Percentiles rank a stretch among this genome's conserved stretches.
These are phyloP conservation scores for Rhodotorula sp. DNA, from an alignment of 1,284 basidiomycete species.

Conservation along the genomic window DNA sequence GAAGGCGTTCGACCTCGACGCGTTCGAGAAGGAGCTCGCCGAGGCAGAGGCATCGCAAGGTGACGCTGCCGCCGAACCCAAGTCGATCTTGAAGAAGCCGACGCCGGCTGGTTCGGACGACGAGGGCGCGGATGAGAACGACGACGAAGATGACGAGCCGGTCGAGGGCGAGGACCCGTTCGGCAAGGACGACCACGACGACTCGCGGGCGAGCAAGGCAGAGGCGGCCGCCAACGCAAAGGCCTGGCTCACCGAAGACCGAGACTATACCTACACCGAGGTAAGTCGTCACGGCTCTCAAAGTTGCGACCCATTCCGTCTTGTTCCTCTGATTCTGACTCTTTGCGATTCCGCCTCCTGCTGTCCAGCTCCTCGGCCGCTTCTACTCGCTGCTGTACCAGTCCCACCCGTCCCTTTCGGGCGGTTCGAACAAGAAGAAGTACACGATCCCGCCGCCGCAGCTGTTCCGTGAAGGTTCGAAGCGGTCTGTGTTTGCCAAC, in stretches of 20 bases:
- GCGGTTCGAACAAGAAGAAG: constrained; percentile 71
- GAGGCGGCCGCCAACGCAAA: constrained; percentile 64
- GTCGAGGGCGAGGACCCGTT: constrained; percentile 52
- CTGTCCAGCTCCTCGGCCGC: constrained; percentile 74
- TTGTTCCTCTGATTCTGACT: background rate
- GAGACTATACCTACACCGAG: constrained; percentile 93
- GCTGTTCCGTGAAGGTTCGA: constrained; percentile 88
- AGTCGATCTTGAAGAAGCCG: constrained; percentile 28
- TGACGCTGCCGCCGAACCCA: constrained; percentile 16
- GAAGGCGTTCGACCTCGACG: constrained; percentile 59
- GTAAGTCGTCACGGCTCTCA: constrained; percentile 54
- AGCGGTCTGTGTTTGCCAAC: constrained; percentile 96
- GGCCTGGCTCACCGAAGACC: constrained; percentile 75
- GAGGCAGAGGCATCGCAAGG: constrained; percentile 48
- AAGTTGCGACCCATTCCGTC: background rate
- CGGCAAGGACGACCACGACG: constrained; percentile 56
- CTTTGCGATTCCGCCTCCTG: background rate
- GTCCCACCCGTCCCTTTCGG: constrained; percentile 80
- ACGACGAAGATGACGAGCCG: constrained; percentile 63
- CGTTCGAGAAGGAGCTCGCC: constrained; percentile 80
- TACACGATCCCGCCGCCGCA: constrained; percentile 98
- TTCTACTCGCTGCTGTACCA: constrained; percentile 90
- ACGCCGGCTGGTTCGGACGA: constrained; percentile 45
- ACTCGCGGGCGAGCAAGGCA: constrained; percentile 64
- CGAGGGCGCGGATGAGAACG: constrained; percentile 49